Evolutionary conservation across 331 rosid genomes (phyloP).

Genomic region (Quercus tomentella): DNA sequence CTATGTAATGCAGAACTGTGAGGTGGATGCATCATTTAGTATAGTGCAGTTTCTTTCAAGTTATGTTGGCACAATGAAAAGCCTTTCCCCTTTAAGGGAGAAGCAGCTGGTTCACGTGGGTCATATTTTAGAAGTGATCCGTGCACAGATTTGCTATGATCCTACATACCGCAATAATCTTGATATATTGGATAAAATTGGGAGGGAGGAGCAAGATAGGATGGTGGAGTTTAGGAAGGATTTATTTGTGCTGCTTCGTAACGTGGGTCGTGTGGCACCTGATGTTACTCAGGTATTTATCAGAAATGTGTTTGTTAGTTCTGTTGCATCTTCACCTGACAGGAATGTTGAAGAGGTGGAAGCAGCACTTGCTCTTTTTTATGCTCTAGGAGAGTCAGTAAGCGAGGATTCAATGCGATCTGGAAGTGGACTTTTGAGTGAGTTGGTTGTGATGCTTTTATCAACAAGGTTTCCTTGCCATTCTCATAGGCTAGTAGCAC

Average conservation of each 20-base stretch:
- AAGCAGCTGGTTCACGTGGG: slow-evolving; percentile 69
- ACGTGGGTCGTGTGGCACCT: slow-evolving; percentile 90
- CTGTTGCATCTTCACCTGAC: slow-evolving; percentile 60
- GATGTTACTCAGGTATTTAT: slow-evolving; percentile 70
- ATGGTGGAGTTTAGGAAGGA: slow-evolving; percentile 89
- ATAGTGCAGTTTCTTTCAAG: slow-evolving; percentile 75
- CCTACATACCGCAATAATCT: slow-evolving; percentile 63
- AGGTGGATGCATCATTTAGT: slow-evolving; percentile 69
- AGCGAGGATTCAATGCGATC: slow-evolving; percentile 65
- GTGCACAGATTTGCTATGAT: slow-evolving; percentile 64
- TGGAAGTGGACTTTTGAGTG: slow-evolving; percentile 69
- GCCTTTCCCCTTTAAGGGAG: slow-evolving; percentile 63
- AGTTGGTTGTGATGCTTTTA: slow-evolving; percentile 71
- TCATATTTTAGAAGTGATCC: slow-evolving; percentile 82
- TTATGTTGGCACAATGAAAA: slow-evolving; percentile 75
- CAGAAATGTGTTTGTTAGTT: slow-evolving; percentile 56
- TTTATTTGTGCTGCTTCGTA: slow-evolving; percentile 78
- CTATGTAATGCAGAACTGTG: slow-evolving; percentile 69
- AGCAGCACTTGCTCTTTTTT: slow-evolving; percentile 82
- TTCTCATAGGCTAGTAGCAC: slow-evolving; percentile 91
- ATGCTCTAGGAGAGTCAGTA: slow-evolving; percentile 88
- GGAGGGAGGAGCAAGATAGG: slow-evolving; percentile 90
- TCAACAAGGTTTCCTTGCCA: slow-evolving; percentile 87
- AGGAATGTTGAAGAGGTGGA: slow-evolving; percentile 93
- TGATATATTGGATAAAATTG: slow-evolving; percentile 74